These are phyloP conservation scores for Trypanosoma vivax DNA, from an alignment of 208 protist genomes.

Conservation along the genomic window DNA sequence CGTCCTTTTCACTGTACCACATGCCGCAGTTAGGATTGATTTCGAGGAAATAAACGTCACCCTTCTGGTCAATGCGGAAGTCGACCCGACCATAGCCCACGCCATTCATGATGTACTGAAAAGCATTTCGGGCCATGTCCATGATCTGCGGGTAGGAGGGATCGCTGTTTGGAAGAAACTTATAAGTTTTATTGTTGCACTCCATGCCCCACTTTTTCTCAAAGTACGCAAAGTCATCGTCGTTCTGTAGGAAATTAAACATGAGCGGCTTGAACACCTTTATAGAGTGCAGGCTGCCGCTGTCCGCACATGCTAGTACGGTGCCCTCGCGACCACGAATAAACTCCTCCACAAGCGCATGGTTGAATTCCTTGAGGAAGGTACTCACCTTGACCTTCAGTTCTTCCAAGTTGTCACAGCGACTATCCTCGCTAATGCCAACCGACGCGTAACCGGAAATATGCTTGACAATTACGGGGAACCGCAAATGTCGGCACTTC, in stretches of 20 bases:
- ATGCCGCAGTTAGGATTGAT: slow-evolving; percentile 90
- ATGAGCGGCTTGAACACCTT: slow-evolving; percentile 85
- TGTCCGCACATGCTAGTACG: slow-evolving; percentile 70
- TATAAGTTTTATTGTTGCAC: slow-evolving; percentile 56
- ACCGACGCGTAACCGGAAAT: slow-evolving; percentile 82
- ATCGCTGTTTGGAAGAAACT: slow-evolving; percentile 54
- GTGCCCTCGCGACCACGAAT: slow-evolving; percentile 81
- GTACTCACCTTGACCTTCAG: slow-evolving; percentile 48
- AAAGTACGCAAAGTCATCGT: slow-evolving; percentile 86
- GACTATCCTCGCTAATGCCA: slow-evolving; percentile 80
- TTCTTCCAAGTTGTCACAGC: slow-evolving; percentile 73
- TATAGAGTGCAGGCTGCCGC: slow-evolving; percentile 54
- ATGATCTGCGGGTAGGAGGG: slow-evolving; percentile 66
- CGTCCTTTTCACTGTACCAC: slow-evolving; percentile 79
- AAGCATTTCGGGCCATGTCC: slow-evolving; percentile 75
- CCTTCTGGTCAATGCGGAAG: slow-evolving; percentile 78
- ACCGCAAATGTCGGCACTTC: slow-evolving; percentile 77
- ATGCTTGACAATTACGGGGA: slow-evolving; percentile 89
- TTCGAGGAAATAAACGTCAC: slow-evolving; percentile 78
- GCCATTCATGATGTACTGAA: slow-evolving; percentile 78
- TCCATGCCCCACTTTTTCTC: slow-evolving; percentile 84
- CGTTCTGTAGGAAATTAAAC: slow-evolving; percentile 69
- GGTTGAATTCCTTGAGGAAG: slow-evolving; percentile 78
- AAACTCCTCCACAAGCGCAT: slow-evolving; percentile 86
- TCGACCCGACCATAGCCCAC: slow-evolving; percentile 83